Evolutionary conservation across 2,329 filamentous ascomycete genomes (phyloP), one percentile per base, ranked within the genome.

Genomic region (Sarocladiaceae sp.): DNA sequence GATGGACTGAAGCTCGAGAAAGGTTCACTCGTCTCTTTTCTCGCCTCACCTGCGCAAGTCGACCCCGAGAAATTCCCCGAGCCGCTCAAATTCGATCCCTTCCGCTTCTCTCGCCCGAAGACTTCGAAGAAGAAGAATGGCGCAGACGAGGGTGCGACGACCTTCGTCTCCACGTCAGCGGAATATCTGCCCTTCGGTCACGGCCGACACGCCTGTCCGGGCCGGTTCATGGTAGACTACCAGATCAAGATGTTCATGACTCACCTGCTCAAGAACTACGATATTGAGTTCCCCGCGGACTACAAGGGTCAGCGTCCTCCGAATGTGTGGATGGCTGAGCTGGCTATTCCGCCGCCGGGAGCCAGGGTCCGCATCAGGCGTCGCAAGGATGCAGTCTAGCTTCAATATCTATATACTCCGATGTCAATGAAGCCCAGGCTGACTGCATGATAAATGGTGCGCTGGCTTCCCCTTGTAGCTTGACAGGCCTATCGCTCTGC

Each of bases 21-120:
- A 33, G 63, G 61, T 3, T 54, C 56, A 3, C 35, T 60, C 13
- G 48, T 64, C 10, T 63, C 61, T 1, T 59, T 65, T 48, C 52
- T 66, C 6, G 50, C 54, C 0, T 55, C 57, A 13, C 57, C 56
- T 0, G 53, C 55, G 5, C 59, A 62, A 9, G 56, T 48, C 0
- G 61, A 69, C 34, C 44, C 44, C 3, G 57, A 59, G 1, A 44
- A 34, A 1, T 60, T 63, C 32, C 57, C 62, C 6, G 59, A 68
- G 2, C 56, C 65, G 0, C 23, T 53, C 6, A 60, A 61, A 19
- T 71, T 58, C 48, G 66, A 70, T 15, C 66, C 65, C 0, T 70
- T 68, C 44, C 58, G 68, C 1, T 71, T 67, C 44, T 63, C 65
- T 3, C 56, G 63, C 2, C n/a, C n/a, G n/a, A n/a, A n/a, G n/a